Conservation (phyloP, 2,329 filamentous ascomycete genomes). For the Orbilia javanica region DNA sequence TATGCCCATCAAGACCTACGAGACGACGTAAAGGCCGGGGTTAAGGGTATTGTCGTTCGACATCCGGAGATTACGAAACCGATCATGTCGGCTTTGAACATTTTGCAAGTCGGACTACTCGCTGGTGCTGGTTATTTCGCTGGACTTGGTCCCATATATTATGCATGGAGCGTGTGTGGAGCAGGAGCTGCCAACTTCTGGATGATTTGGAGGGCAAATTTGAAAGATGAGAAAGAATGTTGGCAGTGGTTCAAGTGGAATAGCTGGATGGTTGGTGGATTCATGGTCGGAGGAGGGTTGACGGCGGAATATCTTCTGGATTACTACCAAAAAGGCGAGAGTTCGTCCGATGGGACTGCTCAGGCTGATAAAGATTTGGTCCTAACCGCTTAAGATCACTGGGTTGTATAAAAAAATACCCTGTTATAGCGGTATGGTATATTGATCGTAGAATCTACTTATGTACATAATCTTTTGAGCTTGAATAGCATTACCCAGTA, state of each 20-base stretch:
- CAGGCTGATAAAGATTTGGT: neutral
- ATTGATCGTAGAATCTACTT: neutral
- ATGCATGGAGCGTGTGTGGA: conserved; percentile 76
- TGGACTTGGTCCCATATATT: conserved; percentile 78
- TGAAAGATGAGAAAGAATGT: conserved; percentile 76
- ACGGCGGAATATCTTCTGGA: conserved; percentile 60
- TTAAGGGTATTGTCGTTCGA: conserved; percentile 87
- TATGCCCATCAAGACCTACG: conserved; percentile 93
- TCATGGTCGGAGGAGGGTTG: conserved; percentile 62
- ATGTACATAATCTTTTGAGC: neutral
- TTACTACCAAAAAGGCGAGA: conserved; percentile 16
- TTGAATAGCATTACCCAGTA: neutral
- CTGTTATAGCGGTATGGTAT: neutral
- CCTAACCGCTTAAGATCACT: neutral
- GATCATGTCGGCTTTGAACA: conserved; percentile 78
- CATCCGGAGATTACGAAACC: conserved; percentile 82
- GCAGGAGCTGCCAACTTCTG: conserved; percentile 72
- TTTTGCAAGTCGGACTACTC: conserved; percentile 77
- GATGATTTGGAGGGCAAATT: conserved; percentile 77
- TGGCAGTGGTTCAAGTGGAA: conserved; percentile 78
- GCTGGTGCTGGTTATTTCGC: conserved; percentile 76
- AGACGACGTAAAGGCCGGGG: conserved; percentile 85
- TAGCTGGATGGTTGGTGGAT: conserved; percentile 61
- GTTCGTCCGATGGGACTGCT: neutral
- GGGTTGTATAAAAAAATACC: neutral